Percentiles rank a stretch among this genome's conserved stretches.
Evolutionary conservation across 768 basidiomycete genomes (phyloP).

Genomic region (Suillus occidentalis): DNA sequence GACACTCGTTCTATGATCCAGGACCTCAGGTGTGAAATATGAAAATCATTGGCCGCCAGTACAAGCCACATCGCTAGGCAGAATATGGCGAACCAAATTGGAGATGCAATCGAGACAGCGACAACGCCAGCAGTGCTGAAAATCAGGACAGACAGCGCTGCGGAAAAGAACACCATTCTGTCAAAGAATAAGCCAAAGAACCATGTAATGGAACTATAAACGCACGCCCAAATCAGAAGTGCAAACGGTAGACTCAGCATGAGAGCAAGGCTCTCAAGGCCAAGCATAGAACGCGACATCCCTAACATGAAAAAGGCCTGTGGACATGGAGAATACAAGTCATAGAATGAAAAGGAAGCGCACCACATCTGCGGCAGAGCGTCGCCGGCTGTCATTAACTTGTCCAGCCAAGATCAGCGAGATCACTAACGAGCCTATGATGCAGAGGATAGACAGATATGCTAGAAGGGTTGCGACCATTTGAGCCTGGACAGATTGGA

Average conservation of each 20-base stretch:
- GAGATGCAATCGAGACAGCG: not conserved
- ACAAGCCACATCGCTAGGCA: not conserved
- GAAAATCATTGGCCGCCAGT: not conserved
- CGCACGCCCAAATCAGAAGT: slow-evolving; percentile 28
- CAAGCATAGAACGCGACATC: slow-evolving; percentile 7
- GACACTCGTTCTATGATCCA: slow-evolving; percentile 2
- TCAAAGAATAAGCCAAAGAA: not conserved
- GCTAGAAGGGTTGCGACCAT: slow-evolving; percentile 26
- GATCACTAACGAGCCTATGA: slow-evolving; percentile 35
- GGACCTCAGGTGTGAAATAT: not conserved
- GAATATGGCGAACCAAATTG: not conserved
- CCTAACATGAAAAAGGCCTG: slow-evolving; percentile 7
- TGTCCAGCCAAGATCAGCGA: slow-evolving; percentile 37
- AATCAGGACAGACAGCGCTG: slow-evolving; percentile 3
- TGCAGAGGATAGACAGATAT: slow-evolving; percentile 39
- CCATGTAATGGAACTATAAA: not conserved
- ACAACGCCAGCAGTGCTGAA: not conserved
- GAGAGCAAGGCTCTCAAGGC: slow-evolving; percentile 28
- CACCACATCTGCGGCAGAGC: slow-evolving; percentile 30
- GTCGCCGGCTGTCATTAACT: slow-evolving; percentile 28
- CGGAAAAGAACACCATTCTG: slow-evolving; percentile 10
- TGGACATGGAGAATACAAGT: not conserved
- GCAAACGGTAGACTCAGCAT: slow-evolving; percentile 35
- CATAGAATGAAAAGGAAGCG: slow-evolving; percentile 22
- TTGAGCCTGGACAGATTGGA: not conserved